Conservation (phyloP, 2,329 filamentous ascomycete genomes). For the Cladosporium sp. region DNA sequence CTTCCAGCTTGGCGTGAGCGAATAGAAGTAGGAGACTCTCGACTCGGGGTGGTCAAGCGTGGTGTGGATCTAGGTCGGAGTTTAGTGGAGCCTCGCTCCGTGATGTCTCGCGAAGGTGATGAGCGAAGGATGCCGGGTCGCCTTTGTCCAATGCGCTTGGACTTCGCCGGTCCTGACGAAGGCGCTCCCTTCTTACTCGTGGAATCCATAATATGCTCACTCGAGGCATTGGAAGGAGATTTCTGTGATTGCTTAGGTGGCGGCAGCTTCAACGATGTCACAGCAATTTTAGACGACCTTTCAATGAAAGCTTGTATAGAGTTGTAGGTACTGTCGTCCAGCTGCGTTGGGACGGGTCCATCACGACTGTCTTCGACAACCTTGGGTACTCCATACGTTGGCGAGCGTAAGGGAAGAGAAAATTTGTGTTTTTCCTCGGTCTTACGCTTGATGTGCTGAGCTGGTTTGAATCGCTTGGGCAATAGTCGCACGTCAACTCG, state of each 20-base stretch:
- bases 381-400: constrained; percentile 26
- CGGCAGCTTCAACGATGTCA: constrained; percentile 7
- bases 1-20: neutral
- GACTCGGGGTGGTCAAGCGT: neutral
- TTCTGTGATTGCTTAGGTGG: constrained; percentile 2
- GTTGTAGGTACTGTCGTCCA: neutral
- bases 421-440: neutral
- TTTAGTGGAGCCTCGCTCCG: neutral
- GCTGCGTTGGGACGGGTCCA: neutral
- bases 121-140: constrained; percentile 12
- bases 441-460: constrained; percentile 21
- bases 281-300: neutral
- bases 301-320: constrained; percentile 5
- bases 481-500: constrained; percentile 24
- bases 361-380: constrained; percentile 25
- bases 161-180: neutral
- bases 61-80: neutral
- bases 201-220: neutral
- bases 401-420: constrained; percentile 14
- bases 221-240: neutral
- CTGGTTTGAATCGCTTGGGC: constrained; percentile 26
- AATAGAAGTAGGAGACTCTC: neutral
- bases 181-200: neutral
- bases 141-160: neutral
- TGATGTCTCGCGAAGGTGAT: constrained; percentile 8